These are phyloP conservation scores for Cynanchum wilfordii DNA, from an alignment of 257 asterid species.

Conservation along the genomic window DNA sequence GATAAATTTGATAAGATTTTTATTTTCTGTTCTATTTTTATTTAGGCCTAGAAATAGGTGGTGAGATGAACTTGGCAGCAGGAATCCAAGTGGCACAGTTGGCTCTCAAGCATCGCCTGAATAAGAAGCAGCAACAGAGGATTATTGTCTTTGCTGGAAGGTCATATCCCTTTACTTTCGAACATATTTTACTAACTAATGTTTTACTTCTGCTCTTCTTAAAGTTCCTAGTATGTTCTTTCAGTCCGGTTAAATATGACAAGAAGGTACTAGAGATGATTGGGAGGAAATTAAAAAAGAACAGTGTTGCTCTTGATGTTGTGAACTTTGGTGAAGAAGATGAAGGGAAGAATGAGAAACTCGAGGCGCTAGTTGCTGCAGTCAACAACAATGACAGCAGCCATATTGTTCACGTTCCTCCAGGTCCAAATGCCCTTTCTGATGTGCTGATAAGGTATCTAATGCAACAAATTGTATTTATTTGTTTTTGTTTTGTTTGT, in stretches of 20 bases:
- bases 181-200: not conserved
- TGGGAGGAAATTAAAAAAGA: constrained; percentile 89
- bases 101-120: constrained; percentile 98
- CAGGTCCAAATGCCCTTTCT: constrained; percentile 92
- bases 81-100: constrained; percentile 98
- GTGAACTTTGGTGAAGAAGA: constrained; percentile 97
- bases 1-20: not conserved
- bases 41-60: constrained; percentile 83
- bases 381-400: constrained; percentile 93
- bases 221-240: constrained; percentile 13
- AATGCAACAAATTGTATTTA: constrained; percentile 6
- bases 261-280: constrained; percentile 87
- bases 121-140: constrained; percentile 96
- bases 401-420: constrained; percentile 88
- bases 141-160: constrained; percentile 96
- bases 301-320: constrained; percentile 94
- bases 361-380: constrained; percentile 84
- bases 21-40: not conserved
- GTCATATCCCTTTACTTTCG: constrained; percentile 25
- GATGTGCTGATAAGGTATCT: constrained; percentile 89
- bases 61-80: constrained; percentile 89
- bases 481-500: not conserved
- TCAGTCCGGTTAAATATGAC: constrained; percentile 88
- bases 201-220: not conserved
- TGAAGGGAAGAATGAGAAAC: constrained; percentile 83